Evolutionary conservation across 2,329 filamentous ascomycete species (phyloP).

Genomic region (Fusarium transvaalense): DNA sequence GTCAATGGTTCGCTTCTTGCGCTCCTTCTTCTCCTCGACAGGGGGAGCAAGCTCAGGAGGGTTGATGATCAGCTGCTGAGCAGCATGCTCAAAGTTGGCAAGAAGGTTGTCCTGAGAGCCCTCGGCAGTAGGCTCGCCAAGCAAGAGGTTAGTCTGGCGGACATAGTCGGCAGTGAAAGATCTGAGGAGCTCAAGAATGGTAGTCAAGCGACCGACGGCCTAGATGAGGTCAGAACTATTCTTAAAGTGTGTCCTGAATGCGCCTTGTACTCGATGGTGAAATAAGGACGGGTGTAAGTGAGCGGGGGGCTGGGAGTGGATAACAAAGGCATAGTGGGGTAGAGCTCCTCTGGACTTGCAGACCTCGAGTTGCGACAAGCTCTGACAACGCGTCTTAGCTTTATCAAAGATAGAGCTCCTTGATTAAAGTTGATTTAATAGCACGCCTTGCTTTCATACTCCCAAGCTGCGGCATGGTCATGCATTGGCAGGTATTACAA

Average conservation of each 20-base stretch:
- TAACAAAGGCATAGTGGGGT: slow-evolving; percentile 29
- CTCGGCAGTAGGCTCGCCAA: slow-evolving; percentile 72
- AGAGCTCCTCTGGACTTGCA: slow-evolving; percentile 36
- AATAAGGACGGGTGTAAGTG: slow-evolving; percentile 19
- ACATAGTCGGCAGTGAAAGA: slow-evolving; percentile 87
- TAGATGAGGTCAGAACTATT: slow-evolving; percentile 57
- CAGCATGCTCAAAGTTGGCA: slow-evolving; percentile 66
- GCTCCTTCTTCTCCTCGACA: slow-evolving; percentile 83
- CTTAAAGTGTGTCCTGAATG: background rate
- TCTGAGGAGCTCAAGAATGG: slow-evolving; percentile 82
- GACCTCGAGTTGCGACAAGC: slow-evolving; percentile 32
- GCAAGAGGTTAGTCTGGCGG: slow-evolving; percentile 86
- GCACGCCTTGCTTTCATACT: background rate
- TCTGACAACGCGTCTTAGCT: slow-evolving; percentile 28
- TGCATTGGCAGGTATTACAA: background rate
- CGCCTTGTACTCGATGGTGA: background rate
- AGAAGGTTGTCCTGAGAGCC: slow-evolving; percentile 59
- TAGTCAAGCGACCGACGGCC: slow-evolving; percentile 72
- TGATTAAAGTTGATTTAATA: background rate
- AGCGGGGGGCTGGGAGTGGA: slow-evolving; percentile 29
- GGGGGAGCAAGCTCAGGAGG: slow-evolving; percentile 57
- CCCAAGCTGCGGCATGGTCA: background rate
- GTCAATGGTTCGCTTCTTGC: slow-evolving; percentile 87
- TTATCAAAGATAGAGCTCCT: background rate
- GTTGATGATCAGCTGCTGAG: slow-evolving; percentile 60